Base-by-base conservation (phyloP, 768 basidiomycete species). In the Kwoniella sp. region DNA sequence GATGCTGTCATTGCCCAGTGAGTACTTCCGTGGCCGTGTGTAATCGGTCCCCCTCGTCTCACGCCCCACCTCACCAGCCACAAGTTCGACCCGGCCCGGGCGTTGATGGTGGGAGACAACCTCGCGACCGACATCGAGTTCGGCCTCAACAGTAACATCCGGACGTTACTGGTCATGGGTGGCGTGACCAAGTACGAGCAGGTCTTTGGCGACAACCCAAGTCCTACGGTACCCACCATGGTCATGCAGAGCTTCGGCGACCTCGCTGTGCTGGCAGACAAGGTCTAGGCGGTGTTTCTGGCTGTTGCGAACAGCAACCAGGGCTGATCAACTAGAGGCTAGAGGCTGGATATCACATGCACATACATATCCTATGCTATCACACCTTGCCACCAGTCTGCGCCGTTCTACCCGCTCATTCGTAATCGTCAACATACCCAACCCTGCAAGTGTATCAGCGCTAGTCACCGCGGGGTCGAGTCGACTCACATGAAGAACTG, bases 71-170 rank as follows among this genome's bases (percentile, higher is more conserved):
- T 46, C 22, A 26, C 25, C 39, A 95, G 91, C 74, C 83, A 92
- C 62, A 72, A 87, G 40, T 91, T 89, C 71, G 87, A 98, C 74
- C 88, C 88, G 36, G 77, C 80, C 55, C 79, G 84, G 46, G 91
- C 92, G 14, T 83, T 98, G 71, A 96, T 99, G 89, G 79, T 98
- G 38, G 93, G 93, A 34, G 93, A 99, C 76, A 82, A 93, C 55
- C 79, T 99, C 60, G 86, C 88, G 71, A 98, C 95, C 5, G 93
- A 99, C 75, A 96, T 99, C 63, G 76, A 87, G 45, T 99, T 98
- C 66, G 95, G 93, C 43, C 80, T 88, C 70, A 81, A 81, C 39
- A 89, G 89, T 34, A 89, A 89, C 23, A 79, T 95, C 19, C 74
- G 85, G 15, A 96, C 93, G 0, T 78, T 96, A 50, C 83, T 96